Evolutionary conservation across 2,329 filamentous ascomycete species (phyloP), one percentile per base, ranked within the genome.

Genomic region (Chaetomium olivaceum): DNA sequence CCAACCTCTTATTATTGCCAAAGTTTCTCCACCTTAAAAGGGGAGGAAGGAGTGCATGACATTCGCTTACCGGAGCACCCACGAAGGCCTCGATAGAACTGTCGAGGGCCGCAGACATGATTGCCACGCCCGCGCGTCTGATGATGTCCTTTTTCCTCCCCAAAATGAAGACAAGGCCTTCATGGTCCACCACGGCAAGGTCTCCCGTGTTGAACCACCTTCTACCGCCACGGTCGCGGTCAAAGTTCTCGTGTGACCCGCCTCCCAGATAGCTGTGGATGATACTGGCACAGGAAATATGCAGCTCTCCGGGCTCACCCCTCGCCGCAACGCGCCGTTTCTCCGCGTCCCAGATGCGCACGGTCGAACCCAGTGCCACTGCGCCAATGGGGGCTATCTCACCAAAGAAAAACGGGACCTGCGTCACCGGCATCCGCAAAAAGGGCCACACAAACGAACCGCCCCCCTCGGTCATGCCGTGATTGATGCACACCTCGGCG

Each of bases 171-270:
- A 52, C 21, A 14, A 52, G 21, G 21, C 50, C 50, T 9, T 52
- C 21, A 5, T 14, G 7, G 23, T 52, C 23, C 50, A 29, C 23
- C 50, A 52, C 23, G 50, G 50, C 50, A 4, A 52, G 7, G 25
- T 52, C 50, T 25, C 50, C 50, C 23, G 50, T 52, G 19, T 52
- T 52, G 50, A 52, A 52, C 50, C 50, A 52, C 23, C 50, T 14
- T 25, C 21, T 19, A 4, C 50, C 50, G 19, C 5, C 6, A 14
- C 23, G 9, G 25, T 52, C 50, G 23, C 23, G 12, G 50, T 52
- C 11, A 27, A 52, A 52, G n/a, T n/a, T 5, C 50, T 52, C 50
- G 19, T 16, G 14, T 16, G 21, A 25, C 21, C 50, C 4, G 21
- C 50, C 50, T 25, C 23, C 50, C 21, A 52, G n/a, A 27, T 52